These are phyloP conservation scores for Jaltomata sinuosa DNA, from an alignment of 257 asterid genomes.

Conservation along the genomic window DNA sequence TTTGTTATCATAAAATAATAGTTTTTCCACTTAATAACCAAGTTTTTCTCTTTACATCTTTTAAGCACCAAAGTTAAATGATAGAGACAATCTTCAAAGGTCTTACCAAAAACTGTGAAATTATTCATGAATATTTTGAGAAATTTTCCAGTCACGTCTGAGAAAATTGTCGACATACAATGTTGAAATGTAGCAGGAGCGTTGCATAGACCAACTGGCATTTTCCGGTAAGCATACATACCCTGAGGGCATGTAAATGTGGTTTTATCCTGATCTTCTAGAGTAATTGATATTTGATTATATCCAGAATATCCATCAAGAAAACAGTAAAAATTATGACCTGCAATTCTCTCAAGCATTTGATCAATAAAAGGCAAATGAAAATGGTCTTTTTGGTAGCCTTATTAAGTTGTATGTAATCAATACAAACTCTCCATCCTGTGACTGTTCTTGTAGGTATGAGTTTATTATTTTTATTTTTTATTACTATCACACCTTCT, in stretches of 20 bases:
- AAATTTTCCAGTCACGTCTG: neutral
- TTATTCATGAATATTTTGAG: neutral
- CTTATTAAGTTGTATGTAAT: neutral
- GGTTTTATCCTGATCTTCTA: neutral
- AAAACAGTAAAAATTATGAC: no score
- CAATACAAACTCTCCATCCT: neutral
- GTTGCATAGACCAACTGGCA: neutral
- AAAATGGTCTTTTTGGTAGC: neutral
- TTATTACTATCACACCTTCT: neutral
- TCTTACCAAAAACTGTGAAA: neutral
- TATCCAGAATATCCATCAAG: neutral
- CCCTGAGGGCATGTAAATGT: neutral
- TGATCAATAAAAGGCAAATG: neutral
- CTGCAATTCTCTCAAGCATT: neutral
- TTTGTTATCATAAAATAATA: neutral
- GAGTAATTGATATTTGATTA: neutral
- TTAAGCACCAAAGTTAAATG: neutral
- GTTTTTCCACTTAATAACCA: neutral
- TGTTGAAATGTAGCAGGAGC: neutral
- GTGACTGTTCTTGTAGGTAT: neutral
- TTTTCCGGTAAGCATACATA: neutral
- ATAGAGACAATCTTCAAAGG: neutral
- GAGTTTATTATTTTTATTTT: neutral
- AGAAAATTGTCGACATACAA: neutral
- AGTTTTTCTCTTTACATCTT: neutral